Evolutionary conservation across 306 rosid species (phyloP).

Genomic region (Casuarina glauca): DNA sequence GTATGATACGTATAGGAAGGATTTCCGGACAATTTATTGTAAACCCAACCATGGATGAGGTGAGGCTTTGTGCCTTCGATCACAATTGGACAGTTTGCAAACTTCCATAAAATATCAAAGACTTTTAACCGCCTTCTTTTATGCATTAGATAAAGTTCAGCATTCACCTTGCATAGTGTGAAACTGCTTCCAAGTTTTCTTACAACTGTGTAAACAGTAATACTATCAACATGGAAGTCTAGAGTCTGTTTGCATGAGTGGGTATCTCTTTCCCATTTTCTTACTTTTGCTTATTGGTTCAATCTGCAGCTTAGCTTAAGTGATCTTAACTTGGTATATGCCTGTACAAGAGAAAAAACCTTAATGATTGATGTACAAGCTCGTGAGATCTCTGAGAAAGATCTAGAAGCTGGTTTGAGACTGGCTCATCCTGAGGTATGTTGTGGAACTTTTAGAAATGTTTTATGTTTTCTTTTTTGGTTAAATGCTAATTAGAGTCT

Average conservation of each 20-base stretch:
- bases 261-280: slow-evolving; percentile 14
- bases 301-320: slow-evolving; percentile 75
- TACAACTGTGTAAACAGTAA: background rate
- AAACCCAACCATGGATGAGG: slow-evolving; percentile 96
- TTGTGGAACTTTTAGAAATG: slow-evolving; percentile 23
- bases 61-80: slow-evolving; percentile 29
- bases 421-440: slow-evolving; percentile 91
- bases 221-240: background rate
- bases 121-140: background rate
- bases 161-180: background rate
- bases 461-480: background rate
- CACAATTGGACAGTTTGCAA: background rate
- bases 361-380: slow-evolving; percentile 99
- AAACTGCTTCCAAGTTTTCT: background rate
- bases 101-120: background rate
- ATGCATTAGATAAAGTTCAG: background rate
- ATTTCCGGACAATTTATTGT: slow-evolving; percentile 71
- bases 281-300: slow-evolving; percentile 26
- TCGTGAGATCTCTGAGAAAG: slow-evolving; percentile 85
- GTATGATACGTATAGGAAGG: slow-evolving; percentile 88
- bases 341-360: slow-evolving; percentile 91
- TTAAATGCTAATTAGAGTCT: slow-evolving; percentile 34
- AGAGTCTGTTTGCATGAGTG: background rate
- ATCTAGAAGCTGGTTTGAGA: slow-evolving; percentile 85
- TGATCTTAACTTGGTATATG: slow-evolving; percentile 93